These are phyloP conservation scores for Posidonia australis DNA, from an alignment of 106 monocot genomes.

Conservation along the genomic window DNA sequence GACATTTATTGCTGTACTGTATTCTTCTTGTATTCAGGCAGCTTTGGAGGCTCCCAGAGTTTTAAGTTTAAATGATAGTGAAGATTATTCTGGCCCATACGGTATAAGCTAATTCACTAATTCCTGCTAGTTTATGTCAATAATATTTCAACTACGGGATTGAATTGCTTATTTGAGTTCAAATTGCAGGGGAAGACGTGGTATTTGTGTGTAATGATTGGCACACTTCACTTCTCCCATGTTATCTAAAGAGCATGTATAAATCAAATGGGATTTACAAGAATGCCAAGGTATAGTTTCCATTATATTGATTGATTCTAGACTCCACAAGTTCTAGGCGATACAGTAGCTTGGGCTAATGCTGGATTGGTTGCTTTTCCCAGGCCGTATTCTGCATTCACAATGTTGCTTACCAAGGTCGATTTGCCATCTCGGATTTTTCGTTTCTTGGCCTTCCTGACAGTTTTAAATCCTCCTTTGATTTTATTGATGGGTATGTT, in stretches of 20 bases:
- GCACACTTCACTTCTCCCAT: slow-evolving; percentile 70
- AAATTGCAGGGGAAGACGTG: slow-evolving; percentile 69
- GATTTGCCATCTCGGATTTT: slow-evolving; percentile 63
- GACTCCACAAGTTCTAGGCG: background rate
- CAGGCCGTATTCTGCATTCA: slow-evolving; percentile 91
- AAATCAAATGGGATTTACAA: slow-evolving; percentile 63
- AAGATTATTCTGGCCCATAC: slow-evolving; percentile 63
- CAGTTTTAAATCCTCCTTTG: slow-evolving; percentile 67
- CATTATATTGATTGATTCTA: background rate
- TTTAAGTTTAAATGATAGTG: slow-evolving; percentile 45
- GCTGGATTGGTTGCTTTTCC: slow-evolving; percentile 4
- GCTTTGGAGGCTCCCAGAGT: slow-evolving; percentile 84
- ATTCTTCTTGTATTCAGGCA: slow-evolving; percentile 55
- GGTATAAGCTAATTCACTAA: slow-evolving; percentile 29
- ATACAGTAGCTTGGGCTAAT: background rate
- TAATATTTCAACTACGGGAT: background rate
- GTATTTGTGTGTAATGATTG: slow-evolving; percentile 88
- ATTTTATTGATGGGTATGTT: slow-evolving; percentile 76
- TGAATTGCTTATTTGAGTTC: background rate
- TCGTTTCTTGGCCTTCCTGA: slow-evolving; percentile 60
- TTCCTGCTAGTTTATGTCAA: background rate
- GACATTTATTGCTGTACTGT: background rate
- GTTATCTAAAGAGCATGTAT: slow-evolving; percentile 74
- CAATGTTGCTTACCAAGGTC: slow-evolving; percentile 86
- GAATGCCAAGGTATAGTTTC: slow-evolving; percentile 53